Evolutionary conservation across 2,329 filamentous ascomycete genomes (phyloP).

Genomic region (Colletotrichum sp.): DNA sequence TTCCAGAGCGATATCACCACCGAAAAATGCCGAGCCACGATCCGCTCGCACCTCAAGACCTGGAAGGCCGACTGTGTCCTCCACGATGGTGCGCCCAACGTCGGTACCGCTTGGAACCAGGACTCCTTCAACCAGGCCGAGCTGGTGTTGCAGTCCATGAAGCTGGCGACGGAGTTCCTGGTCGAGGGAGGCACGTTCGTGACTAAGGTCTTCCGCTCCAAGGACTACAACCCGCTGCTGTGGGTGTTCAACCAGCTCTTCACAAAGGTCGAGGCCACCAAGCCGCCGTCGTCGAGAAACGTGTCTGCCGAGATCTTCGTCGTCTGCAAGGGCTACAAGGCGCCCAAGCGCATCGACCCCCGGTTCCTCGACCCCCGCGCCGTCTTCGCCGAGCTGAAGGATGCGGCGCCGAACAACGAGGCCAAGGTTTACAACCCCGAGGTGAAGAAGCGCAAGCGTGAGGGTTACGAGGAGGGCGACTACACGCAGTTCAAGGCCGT

Average conservation of each 20-base stretch:
- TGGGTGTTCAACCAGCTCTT: slow-evolving; percentile 99
- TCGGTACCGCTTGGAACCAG: slow-evolving; percentile 97
- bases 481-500: slow-evolving; percentile 92
- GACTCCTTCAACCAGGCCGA: slow-evolving; percentile 98
- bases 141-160: slow-evolving; percentile 87
- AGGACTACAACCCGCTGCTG: slow-evolving; percentile 93
- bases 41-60: slow-evolving; percentile 88
- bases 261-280: slow-evolving; percentile 93
- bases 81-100: slow-evolving; percentile 96
- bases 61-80: slow-evolving; percentile 96
- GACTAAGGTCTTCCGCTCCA: slow-evolving; percentile 96
- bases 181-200: slow-evolving; percentile 90
- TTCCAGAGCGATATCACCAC: slow-evolving; percentile 99
- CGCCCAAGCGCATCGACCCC: slow-evolving; percentile 90
- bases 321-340: slow-evolving; percentile 93
- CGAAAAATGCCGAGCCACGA: slow-evolving; percentile 90
- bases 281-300: slow-evolving; percentile 93
- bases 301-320: slow-evolving; percentile 99
- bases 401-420: slow-evolving; percentile 89
- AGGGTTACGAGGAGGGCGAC: slow-evolving; percentile 96
- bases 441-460: slow-evolving; percentile 95
- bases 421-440: slow-evolving; percentile 98
- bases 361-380: slow-evolving; percentile 87
- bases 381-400: slow-evolving; percentile 91
- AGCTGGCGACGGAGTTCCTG: slow-evolving; percentile 92